These are phyloP conservation scores for Lactifluus hygrophoroides DNA, from an alignment of 768 basidiomycete genomes.

Conservation along the genomic window DNA sequence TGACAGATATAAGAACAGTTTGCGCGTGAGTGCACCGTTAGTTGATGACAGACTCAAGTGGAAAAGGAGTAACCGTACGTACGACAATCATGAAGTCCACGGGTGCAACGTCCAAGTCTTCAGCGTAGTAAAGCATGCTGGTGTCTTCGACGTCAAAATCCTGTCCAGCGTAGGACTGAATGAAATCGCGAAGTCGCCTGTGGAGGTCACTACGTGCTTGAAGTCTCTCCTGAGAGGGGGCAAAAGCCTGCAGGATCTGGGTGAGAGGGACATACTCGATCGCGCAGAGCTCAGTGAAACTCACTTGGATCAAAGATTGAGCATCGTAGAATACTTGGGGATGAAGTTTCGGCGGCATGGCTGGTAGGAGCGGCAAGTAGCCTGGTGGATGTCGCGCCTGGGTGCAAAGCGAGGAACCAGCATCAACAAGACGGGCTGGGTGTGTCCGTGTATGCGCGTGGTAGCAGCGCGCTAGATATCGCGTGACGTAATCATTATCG, in stretches of 20 bases:
- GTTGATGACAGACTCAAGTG: background rate
- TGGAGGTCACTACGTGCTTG: constrained; percentile 2
- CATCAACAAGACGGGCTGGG: too few species aligned
- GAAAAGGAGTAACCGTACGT: background rate
- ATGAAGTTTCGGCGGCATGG: constrained; percentile 1
- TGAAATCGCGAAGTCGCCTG: constrained; percentile 3
- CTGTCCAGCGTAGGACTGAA: background rate
- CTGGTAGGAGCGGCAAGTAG: background rate
- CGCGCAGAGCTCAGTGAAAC: background rate
- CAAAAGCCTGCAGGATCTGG: background rate
- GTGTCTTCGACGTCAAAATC: constrained; percentile 13
- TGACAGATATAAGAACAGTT: background rate
- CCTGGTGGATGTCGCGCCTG: background rate
- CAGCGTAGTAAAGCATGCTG: constrained; percentile 12
- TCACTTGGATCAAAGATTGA: constrained; percentile 3
- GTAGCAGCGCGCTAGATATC: too few species aligned
- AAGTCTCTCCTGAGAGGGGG: background rate
- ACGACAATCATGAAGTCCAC: constrained; percentile 15
- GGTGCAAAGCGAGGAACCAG: too few species aligned
- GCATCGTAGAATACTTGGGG: constrained; percentile 11
- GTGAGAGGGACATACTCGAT: background rate
- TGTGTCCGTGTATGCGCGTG: too few species aligned
- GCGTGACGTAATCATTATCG: too few species aligned
- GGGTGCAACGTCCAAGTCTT: constrained; percentile 15
- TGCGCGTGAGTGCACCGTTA: background rate